Conservation (phyloP, 2,329 filamentous ascomycete species). For the Clathrospora elynae region DNA sequence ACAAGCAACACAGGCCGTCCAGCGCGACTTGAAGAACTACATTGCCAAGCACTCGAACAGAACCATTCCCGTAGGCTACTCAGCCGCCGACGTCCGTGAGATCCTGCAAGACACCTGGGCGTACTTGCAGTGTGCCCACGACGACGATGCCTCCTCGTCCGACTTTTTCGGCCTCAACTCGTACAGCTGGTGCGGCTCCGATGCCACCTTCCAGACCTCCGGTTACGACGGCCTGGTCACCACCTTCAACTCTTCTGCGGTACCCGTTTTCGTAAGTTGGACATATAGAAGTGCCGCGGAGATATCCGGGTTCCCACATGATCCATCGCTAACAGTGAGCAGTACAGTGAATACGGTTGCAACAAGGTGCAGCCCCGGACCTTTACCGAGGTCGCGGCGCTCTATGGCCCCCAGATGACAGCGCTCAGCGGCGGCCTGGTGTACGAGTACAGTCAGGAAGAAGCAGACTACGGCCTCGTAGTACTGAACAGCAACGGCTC, state of each 20-base stretch:
- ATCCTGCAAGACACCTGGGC: constrained; percentile 76
- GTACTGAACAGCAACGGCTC: constrained; percentile 52
- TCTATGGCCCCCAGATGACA: constrained; percentile 75
- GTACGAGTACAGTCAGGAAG: constrained; percentile 79
- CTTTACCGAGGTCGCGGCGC: constrained; percentile 75
- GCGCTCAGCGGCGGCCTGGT: constrained; percentile 77
- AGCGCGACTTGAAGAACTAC: constrained; percentile 71
- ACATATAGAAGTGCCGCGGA: background rate
- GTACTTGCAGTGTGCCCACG: constrained; percentile 70
- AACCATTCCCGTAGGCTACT: constrained; percentile 69
- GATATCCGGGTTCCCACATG: background rate
- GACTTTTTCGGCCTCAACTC: constrained; percentile 81
- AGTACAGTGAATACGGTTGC: constrained; percentile 80
- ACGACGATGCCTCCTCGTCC: constrained; percentile 64
- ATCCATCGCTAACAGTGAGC: background rate
- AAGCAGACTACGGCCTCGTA: constrained; percentile 61
- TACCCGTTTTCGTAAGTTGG: constrained; percentile 67
- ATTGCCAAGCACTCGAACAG: constrained; percentile 63
- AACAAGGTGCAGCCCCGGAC: constrained; percentile 67
- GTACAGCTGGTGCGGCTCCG: constrained; percentile 74
- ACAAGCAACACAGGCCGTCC: constrained; percentile 56
- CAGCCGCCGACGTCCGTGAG: constrained; percentile 73
- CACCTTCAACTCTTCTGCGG: constrained; percentile 67
- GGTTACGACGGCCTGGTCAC: constrained; percentile 66
- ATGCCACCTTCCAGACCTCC: constrained; percentile 65